Percentiles rank a stretch among this genome's conserved stretches.
Evolutionary conservation across 1,284 basidiomycete genomes (phyloP).

Genomic region (Ceraceosorus bombacis): DNA sequence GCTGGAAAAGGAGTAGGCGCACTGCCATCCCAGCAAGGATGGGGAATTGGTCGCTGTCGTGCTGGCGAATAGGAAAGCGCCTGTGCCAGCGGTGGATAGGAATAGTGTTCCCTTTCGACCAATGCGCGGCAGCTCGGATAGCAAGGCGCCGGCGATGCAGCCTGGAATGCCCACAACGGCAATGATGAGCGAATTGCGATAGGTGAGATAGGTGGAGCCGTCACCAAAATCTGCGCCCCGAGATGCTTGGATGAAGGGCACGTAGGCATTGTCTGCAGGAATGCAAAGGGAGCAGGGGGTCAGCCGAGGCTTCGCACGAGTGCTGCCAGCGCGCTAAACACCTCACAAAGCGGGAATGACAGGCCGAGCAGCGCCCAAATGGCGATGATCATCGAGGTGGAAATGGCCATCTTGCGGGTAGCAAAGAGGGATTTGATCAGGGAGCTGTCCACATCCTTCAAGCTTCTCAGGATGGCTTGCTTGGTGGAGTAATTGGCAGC

Average conservation of each 20-base stretch:
- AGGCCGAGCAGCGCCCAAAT: constrained; percentile 36
- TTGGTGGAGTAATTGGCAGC: neutral
- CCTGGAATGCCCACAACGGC: constrained; percentile 8
- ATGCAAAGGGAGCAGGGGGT: too few species aligned
- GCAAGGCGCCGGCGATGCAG: constrained; percentile 20
- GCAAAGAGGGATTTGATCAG: constrained; percentile 1
- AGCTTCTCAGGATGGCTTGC: constrained; percentile 17
- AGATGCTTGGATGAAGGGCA: constrained; percentile 42
- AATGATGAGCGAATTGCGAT: constrained; percentile 8
- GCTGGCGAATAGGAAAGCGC: constrained; percentile 12
- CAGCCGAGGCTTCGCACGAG: too few species aligned
- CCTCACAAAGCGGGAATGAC: constrained; percentile 5
- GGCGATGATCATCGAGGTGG: constrained; percentile 1
- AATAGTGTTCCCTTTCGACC: constrained; percentile 11
- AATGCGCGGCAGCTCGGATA: constrained; percentile 58
- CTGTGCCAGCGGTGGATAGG: constrained; percentile 5
- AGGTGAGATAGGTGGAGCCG: constrained; percentile 58
- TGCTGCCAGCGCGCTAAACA: too few species aligned
- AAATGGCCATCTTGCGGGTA: constrained; percentile 1
- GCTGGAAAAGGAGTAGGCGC: constrained; percentile 10
- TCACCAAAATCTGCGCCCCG: constrained; percentile 62
- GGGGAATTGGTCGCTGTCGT: constrained; percentile 1
- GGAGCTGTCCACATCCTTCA: constrained; percentile 7
- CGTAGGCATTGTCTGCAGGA: constrained; percentile 5
- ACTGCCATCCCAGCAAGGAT: constrained; percentile 13